Conservation (phyloP, 106 monocot genomes). For the Dioscorea alata region DNA sequence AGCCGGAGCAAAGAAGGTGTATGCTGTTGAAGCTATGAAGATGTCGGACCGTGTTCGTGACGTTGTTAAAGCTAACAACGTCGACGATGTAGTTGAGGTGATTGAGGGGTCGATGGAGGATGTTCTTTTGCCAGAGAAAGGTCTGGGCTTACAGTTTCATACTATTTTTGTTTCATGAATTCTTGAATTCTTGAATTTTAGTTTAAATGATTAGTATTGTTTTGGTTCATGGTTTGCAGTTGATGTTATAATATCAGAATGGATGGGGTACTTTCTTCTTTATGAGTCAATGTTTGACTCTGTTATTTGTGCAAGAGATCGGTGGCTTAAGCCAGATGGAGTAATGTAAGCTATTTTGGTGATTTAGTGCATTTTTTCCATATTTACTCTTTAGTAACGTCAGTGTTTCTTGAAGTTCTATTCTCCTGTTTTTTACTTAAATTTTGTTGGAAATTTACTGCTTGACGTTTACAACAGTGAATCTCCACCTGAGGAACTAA, state of each 20-base stretch:
- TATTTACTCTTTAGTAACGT: too few relatives aligned
- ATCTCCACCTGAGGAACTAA: too few relatives aligned
- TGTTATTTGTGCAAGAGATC: conserved; percentile 90
- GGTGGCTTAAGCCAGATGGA: conserved; percentile 86
- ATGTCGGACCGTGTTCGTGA: conserved; percentile 87
- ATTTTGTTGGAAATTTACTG: too few relatives aligned
- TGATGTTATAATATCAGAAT: conserved; percentile 98
- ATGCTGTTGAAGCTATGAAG: conserved; percentile 94
- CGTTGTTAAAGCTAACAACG: conserved; percentile 59
- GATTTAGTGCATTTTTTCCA: neutral
- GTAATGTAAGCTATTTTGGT: conserved; percentile 53
- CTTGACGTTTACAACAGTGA: too few relatives aligned
- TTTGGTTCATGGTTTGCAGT: conserved; percentile 37
- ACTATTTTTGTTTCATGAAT: neutral
- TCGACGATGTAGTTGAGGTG: conserved; percentile 73
- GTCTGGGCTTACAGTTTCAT: neutral
- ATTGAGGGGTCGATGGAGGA: conserved; percentile 95
- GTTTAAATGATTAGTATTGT: neutral
- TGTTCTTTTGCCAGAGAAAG: conserved; percentile 84
- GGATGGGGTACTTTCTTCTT: conserved; percentile 99
- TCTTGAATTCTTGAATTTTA: neutral
- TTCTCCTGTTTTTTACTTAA: too few relatives aligned
- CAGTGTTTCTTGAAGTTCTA: too few relatives aligned
- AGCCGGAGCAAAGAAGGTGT: conserved; percentile 89
- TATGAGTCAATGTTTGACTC: conserved; percentile 98